These are phyloP conservation scores for Ustanciosporium gigantosporum DNA, from an alignment of 1,284 basidiomycete species.

Conservation along the genomic window DNA sequence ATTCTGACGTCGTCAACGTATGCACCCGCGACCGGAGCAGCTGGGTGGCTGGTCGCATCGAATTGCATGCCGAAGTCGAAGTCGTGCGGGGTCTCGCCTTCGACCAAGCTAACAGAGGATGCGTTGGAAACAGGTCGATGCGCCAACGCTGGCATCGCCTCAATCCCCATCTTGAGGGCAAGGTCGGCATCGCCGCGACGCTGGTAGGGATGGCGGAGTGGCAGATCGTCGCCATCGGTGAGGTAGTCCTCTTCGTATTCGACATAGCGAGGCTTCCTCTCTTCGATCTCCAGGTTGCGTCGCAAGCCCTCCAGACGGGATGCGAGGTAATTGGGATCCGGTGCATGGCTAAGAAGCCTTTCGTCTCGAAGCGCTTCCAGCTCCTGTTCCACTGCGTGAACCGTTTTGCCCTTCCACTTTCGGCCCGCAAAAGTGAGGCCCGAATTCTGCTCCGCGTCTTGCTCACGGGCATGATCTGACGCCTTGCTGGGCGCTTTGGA, in stretches of 20 bases:
- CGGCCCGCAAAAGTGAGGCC: conserved; percentile 43
- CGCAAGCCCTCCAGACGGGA: conserved; percentile 46
- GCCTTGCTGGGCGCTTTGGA: conserved; percentile 1
- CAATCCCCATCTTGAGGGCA: neutral
- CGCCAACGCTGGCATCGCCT: conserved; percentile 16
- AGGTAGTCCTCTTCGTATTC: conserved; percentile 39
- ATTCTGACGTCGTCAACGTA: neutral
- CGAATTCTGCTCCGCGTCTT: conserved; percentile 8
- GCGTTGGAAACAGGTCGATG: conserved; percentile 42
- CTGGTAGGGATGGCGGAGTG: neutral
- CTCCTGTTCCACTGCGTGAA: conserved; percentile 53
- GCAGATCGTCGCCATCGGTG: conserved; percentile 11
- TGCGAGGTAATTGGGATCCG: conserved; percentile 51
- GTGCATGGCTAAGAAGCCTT: conserved; percentile 52
- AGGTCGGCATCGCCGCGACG: neutral
- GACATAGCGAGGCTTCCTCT: conserved; percentile 31
- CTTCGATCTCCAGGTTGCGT: conserved; percentile 50
- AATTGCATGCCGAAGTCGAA: too few relatives aligned
- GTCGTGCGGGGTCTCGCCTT: conserved; percentile 38
- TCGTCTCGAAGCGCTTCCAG: conserved; percentile 48
- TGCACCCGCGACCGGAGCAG: neutral
- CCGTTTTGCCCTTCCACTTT: conserved; percentile 55
- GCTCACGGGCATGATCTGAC: neutral
- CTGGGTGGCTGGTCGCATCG: too few relatives aligned
- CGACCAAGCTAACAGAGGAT: conserved; percentile 32